Conservation (phyloP, 441 rosid species). For the Gossypium aridum region DNA sequence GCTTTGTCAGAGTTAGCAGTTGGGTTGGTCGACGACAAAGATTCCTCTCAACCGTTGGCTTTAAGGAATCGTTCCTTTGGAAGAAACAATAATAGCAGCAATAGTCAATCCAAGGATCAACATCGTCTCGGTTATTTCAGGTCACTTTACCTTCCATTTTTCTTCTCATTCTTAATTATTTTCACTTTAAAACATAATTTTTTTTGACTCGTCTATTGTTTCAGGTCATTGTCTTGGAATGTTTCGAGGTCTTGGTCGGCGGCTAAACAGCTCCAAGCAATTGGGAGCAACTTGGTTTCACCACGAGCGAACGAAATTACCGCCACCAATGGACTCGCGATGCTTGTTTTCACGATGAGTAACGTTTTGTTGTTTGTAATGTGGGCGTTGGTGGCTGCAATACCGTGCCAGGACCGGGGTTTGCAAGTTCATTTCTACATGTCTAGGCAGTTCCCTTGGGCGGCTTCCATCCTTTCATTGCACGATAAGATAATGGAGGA, state of each 20-base stretch:
- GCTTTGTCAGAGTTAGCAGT: slow-evolving; percentile 67
- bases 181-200: neutral
- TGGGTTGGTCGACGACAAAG: slow-evolving; percentile 80
- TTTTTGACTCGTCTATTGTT: neutral
- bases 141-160: neutral
- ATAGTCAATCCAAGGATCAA: slow-evolving; percentile 25
- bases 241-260: slow-evolving; percentile 94
- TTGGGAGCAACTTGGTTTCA: slow-evolving; percentile 51
- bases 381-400: slow-evolving; percentile 91
- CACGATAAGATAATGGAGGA: slow-evolving; percentile 82
- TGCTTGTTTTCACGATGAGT: slow-evolving; percentile 60
- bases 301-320: slow-evolving; percentile 49
- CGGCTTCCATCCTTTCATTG: slow-evolving; percentile 42
- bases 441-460: slow-evolving; percentile 65
- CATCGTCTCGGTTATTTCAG: slow-evolving; percentile 49
- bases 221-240: slow-evolving; percentile 74
- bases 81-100: slow-evolving; percentile 18
- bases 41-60: slow-evolving; percentile 31
- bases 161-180: neutral
- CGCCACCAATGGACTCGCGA: slow-evolving; percentile 56
- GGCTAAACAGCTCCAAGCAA: slow-evolving; percentile 74
- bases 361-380: slow-evolving; percentile 59
- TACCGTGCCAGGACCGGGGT: slow-evolving; percentile 90
- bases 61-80: slow-evolving; percentile 84
- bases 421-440: slow-evolving; percentile 66